phyloP scores from a whole-genome alignment of 345 rosid genomes.

The Dimocarpus longan region DNA sequence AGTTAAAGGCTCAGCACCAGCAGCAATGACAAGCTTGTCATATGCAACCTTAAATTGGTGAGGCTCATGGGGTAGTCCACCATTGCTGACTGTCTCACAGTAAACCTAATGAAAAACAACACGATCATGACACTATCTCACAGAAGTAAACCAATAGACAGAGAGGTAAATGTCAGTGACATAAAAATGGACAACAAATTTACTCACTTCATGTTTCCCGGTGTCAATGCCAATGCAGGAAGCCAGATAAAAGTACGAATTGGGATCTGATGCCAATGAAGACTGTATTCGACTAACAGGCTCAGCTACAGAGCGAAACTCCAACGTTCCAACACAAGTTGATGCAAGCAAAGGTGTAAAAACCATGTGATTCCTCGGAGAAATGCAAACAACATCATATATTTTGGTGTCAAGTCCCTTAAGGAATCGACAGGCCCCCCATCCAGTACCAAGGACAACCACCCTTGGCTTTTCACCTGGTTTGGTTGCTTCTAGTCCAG shows the following conservation, averaged over 20 bases:
- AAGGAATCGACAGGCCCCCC: slow-evolving; percentile 82
- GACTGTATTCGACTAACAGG: slow-evolving; percentile 83
- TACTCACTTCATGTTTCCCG: slow-evolving; percentile 67
- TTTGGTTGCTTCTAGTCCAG: slow-evolving; percentile 65
- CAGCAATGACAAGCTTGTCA: slow-evolving; percentile 85
- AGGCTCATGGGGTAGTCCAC: slow-evolving; percentile 55
- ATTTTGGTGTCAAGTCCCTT: slow-evolving; percentile 59
- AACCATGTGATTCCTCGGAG: slow-evolving; percentile 88
- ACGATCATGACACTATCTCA: neutral
- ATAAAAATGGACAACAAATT: neutral
- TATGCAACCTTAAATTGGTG: slow-evolving; percentile 82
- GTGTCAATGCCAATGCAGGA: slow-evolving; percentile 72
- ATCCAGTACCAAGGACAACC: slow-evolving; percentile 75
- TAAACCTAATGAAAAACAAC: slow-evolving; percentile 53
- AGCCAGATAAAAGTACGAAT: slow-evolving; percentile 85
- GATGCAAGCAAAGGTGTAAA: slow-evolving; percentile 83
- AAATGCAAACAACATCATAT: slow-evolving; percentile 70
- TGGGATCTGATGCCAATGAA: slow-evolving; percentile 66
- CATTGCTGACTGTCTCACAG: slow-evolving; percentile 69
- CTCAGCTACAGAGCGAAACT: slow-evolving; percentile 88
- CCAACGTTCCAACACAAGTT: slow-evolving; percentile 81
- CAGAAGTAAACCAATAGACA: neutral
- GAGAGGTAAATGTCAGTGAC: neutral
- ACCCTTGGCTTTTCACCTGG: slow-evolving; percentile 73
- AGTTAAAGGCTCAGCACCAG: slow-evolving; percentile 92